Evolutionary conservation across 371 early-diverging fungal species (phyloP), one percentile per base, ranked within the genome.

Genomic region (Syncephalastrum racemosum): DNA sequence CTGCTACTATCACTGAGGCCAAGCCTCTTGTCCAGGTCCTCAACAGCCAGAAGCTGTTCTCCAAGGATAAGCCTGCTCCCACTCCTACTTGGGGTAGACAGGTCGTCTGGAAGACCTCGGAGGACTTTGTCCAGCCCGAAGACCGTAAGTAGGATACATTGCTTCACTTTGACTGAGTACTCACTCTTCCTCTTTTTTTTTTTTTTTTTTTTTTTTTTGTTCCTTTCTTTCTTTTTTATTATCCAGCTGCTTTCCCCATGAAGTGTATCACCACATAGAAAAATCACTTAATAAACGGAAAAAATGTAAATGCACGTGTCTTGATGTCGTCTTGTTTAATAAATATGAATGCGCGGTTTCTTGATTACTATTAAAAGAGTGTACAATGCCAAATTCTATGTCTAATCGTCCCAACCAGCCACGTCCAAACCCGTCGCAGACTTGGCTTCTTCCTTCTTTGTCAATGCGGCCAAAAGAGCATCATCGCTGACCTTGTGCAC

Each of bases 1-100:
- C 63, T 25, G 61, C 56, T 31, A 59, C 49, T 25, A 55, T 62
- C n/a, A 43, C 62, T 41, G 57, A 66, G 43, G 50, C 53, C 31
- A 78, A 78, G 58, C 75, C 79, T 48, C 73, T 79, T 50, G 68
- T 56, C 20, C 66, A 79, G 53, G 65, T 79, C 15, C 62, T 79
- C 62, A 69, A 54, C 47, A 60, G 60, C 50, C 64, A 66, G 16
- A 64, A 66, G 41, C 59, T 79, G 51, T 79, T 71, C 56, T 56
- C 59, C 52, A 39, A 49, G 36, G 56, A 62, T 5, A 70, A 76
- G 46, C 58, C 58, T 22, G 62, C 77, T 39, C 80, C 80, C 49
- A 61, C 65, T 22, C 76, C 80, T 45, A 64, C 49, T 54, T 79
- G 76, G 71, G 75, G 75, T 18, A 59, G 55, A 46, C 54, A 66